A percentile compares a stretch with the other conserved stretches of the same genome.
Evolutionary conservation across 176 grass and related monocot species (phyloP).

Genomic region (Paspalum notatum): DNA sequence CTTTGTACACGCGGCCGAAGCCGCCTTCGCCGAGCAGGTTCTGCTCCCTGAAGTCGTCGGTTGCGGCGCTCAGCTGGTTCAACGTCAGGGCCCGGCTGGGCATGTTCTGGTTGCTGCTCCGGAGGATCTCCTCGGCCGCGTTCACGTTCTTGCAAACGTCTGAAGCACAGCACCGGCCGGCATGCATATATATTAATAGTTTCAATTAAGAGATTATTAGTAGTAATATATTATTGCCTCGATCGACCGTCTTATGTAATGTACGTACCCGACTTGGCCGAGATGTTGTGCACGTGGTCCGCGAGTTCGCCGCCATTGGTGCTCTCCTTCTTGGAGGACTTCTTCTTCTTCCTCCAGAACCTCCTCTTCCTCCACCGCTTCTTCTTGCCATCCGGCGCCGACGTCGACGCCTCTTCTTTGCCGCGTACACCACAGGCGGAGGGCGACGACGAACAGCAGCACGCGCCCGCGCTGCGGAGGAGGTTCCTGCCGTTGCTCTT

Average conservation of each 20-base stretch:
- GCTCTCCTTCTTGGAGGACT: constrained; percentile 32
- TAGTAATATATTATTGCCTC: not conserved
- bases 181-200: not conserved
- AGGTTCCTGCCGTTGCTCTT: constrained; percentile 44
- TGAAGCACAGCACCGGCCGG: not conserved
- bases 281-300: constrained; percentile 64
- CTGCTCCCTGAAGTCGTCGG: constrained; percentile 55
- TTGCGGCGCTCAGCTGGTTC: constrained; percentile 54
- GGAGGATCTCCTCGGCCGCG: constrained; percentile 68
- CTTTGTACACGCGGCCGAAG: constrained; percentile 84
- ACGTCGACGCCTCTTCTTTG: constrained; percentile 41
- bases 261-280: constrained; percentile 62
- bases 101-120: constrained; percentile 65
- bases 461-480: constrained; percentile 37
- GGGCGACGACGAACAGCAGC: not conserved
- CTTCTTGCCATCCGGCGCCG: constrained; percentile 29
- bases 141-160: constrained; percentile 54
- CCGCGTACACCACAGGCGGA: constrained; percentile 19
- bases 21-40: constrained; percentile 88
- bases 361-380: constrained; percentile 53
- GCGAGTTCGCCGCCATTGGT: constrained; percentile 16
- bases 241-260: constrained; percentile 5
- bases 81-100: constrained; percentile 69
- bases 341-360: constrained; percentile 65
- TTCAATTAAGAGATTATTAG: too few relatives aligned